Evolutionary conservation across 495 filamentous ascomycete species (phyloP).

Genomic region (Penicillium atrosanguineum): DNA sequence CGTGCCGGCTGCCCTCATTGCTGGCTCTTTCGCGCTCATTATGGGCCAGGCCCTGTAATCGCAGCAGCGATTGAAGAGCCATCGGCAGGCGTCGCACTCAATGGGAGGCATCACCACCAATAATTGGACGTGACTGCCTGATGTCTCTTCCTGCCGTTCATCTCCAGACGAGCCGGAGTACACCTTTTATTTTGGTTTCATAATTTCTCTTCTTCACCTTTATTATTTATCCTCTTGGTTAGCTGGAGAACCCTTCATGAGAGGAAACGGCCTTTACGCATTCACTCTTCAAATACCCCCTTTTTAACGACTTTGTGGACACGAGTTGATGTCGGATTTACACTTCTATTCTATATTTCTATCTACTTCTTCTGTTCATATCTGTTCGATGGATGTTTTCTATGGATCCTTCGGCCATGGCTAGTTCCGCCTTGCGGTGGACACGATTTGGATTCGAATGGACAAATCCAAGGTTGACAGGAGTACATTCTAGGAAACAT

Average conservation of each 20-base stretch:
- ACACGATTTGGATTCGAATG: constrained; percentile 3
- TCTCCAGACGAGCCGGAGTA: constrained; percentile 28
- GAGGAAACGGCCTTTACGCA: constrained; percentile 28
- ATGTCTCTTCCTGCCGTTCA: constrained; percentile 13
- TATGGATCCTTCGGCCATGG: neutral
- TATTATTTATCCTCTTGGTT: constrained; percentile 24
- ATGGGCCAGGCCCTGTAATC: constrained; percentile 35
- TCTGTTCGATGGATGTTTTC: constrained; percentile 12
- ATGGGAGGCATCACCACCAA: neutral
- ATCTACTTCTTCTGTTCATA: constrained; percentile 28
- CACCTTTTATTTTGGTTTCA: constrained; percentile 16
- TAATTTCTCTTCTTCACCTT: constrained; percentile 19
- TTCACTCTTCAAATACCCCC: constrained; percentile 35
- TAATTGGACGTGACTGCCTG: neutral
- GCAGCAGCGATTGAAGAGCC: constrained; percentile 3
- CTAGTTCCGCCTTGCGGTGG: neutral
- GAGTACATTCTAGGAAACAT: neutral
- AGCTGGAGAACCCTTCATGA: constrained; percentile 22
- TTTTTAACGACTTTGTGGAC: constrained; percentile 24
- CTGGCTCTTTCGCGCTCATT: constrained; percentile 39
- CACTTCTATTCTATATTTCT: constrained; percentile 11
- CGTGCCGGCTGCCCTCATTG: constrained; percentile 35
- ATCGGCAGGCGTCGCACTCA: neutral
- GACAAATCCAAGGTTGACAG: neutral
- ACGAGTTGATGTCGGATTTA: constrained; percentile 34